These are phyloP conservation scores for Casuarina glauca DNA, from an alignment of 306 rosid genomes.

Conservation along the genomic window DNA sequence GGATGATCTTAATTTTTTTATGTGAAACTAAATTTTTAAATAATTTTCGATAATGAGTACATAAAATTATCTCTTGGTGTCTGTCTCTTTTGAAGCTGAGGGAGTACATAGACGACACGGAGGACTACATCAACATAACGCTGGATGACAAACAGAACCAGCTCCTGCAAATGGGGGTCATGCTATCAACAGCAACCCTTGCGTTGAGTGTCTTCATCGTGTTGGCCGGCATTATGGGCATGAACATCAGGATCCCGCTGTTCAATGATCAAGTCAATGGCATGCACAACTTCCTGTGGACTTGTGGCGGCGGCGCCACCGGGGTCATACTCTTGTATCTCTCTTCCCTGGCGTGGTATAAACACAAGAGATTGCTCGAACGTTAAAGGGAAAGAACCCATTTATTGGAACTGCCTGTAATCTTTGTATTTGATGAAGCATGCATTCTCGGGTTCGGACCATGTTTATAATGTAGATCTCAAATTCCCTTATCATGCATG, in stretches of 20 bases:
- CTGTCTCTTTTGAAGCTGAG: constrained; percentile 49
- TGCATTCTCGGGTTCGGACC: too few relatives aligned
- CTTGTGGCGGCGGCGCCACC: constrained; percentile 40
- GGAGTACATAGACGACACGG: constrained; percentile 82
- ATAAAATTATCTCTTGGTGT: background rate
- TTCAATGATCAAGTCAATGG: constrained; percentile 32
- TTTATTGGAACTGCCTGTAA: too few relatives aligned
- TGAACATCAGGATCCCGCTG: constrained; percentile 46
- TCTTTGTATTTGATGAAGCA: too few relatives aligned
- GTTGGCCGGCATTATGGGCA: constrained; percentile 50
- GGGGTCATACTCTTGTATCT: constrained; percentile 39
- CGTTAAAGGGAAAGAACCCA: background rate
- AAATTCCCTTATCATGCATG: too few relatives aligned
- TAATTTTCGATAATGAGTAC: background rate
- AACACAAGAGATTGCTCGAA: constrained; percentile 44
- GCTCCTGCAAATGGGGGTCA: constrained; percentile 72
- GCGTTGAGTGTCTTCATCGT: constrained; percentile 48
- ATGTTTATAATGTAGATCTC: too few relatives aligned
- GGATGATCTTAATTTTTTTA: too few relatives aligned
- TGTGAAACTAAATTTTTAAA: too few relatives aligned
- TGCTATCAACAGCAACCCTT: constrained; percentile 59
- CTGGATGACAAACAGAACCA: constrained; percentile 86
- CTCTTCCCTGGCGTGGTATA: constrained; percentile 49
- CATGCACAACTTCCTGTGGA: constrained; percentile 41
- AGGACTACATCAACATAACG: constrained; percentile 86